Conservation (phyloP, 768 basidiomycete genomes). For the Brasilioporus rufonigricans region DNA sequence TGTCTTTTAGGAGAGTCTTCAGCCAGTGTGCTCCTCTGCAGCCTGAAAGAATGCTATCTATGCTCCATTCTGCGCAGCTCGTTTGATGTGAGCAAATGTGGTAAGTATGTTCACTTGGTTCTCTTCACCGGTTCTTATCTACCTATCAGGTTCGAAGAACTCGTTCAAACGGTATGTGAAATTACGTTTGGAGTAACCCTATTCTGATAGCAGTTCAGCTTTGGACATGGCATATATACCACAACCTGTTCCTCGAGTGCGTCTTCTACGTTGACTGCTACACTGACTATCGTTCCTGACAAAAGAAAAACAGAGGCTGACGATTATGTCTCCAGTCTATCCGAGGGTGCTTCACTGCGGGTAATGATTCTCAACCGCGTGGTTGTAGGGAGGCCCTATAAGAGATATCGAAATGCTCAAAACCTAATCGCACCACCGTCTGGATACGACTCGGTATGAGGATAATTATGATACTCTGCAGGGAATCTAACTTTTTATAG, state of each 20-base stretch:
- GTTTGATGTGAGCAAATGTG: constrained; percentile 59
- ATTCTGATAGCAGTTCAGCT: constrained; percentile 36
- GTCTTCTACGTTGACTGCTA: constrained; percentile 13
- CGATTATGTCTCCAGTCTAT: constrained; percentile 51
- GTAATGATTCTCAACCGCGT: constrained; percentile 60
- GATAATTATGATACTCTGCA: constrained; percentile 13
- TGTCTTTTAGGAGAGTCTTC: constrained; percentile 57
- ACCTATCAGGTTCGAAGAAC: constrained; percentile 47
- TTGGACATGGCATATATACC: constrained; percentile 70
- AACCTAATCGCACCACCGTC: constrained; percentile 48
- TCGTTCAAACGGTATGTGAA: constrained; percentile 46
- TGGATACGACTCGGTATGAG: constrained; percentile 59
- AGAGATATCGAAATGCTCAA: constrained; percentile 47
- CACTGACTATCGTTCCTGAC: neutral
- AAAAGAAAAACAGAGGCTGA: constrained; percentile 58
- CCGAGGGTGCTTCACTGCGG: constrained; percentile 42
- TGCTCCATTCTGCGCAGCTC: constrained; percentile 58
- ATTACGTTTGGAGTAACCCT: neutral
- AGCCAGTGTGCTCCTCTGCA: constrained; percentile 46
- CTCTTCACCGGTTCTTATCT: constrained; percentile 8
- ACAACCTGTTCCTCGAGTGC: constrained; percentile 65
- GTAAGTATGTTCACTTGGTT: constrained; percentile 32
- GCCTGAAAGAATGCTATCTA: constrained; percentile 48
- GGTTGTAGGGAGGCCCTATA: constrained; percentile 57
- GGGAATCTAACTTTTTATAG: constrained; percentile 30